Percentiles rank a stretch among this genome's conserved stretches.
phyloP scores from a whole-genome alignment of 164 flowering plant species.

The Nelumbo lutea region DNA sequence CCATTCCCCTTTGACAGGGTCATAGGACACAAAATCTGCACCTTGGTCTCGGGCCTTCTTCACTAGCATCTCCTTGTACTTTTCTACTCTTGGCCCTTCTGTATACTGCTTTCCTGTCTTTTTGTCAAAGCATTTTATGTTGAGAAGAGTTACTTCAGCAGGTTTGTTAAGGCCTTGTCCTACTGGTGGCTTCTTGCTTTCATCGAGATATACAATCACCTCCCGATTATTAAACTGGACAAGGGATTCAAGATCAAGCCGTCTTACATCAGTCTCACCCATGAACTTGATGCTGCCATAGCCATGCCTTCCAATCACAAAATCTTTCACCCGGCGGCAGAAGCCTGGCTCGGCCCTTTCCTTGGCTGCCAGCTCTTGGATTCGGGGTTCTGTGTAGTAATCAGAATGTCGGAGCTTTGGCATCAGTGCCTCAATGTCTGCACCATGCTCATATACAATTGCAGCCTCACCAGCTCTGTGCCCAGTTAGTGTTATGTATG shows the following conservation, averaged over 20 bases:
- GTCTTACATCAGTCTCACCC: constrained; percentile 86
- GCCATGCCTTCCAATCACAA: constrained; percentile 75
- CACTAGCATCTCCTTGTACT: constrained; percentile 73
- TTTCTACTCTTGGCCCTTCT: constrained; percentile 66
- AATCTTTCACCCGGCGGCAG: constrained; percentile 69
- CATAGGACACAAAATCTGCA: constrained; percentile 80
- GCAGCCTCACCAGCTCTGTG: constrained; percentile 92
- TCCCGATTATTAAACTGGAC: constrained; percentile 82
- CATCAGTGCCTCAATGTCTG: constrained; percentile 85
- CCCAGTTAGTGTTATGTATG: constrained; percentile 55
- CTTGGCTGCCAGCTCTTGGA: constrained; percentile 89
- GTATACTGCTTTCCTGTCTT: constrained; percentile 66
- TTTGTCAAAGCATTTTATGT: constrained; percentile 76
- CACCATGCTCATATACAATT: constrained; percentile 80
- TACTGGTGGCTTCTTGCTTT: constrained; percentile 83
- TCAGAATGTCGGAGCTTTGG: constrained; percentile 82
- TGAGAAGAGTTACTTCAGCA: constrained; percentile 93
- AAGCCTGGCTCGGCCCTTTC: constrained; percentile 84
- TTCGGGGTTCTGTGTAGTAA: constrained; percentile 79
- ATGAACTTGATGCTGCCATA: constrained; percentile 79
- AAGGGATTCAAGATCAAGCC: constrained; percentile 79
- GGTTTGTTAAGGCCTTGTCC: constrained; percentile 96
- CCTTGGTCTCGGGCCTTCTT: constrained; percentile 86
- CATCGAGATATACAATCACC: constrained; percentile 90
- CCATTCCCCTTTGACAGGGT: constrained; percentile 86